Evolutionary conservation across 257 asterid species (phyloP).

Genomic region (Rauvolfia tetraphylla): DNA sequence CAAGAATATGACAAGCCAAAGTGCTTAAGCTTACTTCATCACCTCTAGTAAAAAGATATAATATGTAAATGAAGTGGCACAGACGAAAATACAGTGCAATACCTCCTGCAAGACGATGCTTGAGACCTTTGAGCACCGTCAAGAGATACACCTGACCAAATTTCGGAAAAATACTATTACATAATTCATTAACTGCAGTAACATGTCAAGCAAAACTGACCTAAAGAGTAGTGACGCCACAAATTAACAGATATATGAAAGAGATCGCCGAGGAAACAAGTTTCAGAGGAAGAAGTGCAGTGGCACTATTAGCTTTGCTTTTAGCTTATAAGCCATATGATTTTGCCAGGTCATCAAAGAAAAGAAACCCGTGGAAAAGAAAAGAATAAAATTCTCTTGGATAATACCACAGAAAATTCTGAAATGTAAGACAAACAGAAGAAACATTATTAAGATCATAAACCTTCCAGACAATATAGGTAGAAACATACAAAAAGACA

Average conservation of each 20-base stretch:
- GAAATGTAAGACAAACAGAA: neutral
- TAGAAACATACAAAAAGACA: neutral
- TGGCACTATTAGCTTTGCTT: neutral
- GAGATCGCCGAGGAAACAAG: neutral
- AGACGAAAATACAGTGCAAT: constrained; percentile 26
- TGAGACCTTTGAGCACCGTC: constrained; percentile 90
- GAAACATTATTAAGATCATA: neutral
- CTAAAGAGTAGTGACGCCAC: neutral
- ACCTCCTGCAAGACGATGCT: constrained; percentile 98
- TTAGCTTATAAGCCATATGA: neutral
- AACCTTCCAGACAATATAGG: neutral
- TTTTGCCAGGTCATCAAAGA: neutral
- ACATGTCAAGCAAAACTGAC: neutral
- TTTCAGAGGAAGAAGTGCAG: neutral
- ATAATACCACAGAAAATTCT: neutral
- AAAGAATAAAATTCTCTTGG: neutral
- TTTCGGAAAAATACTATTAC: constrained; percentile 19
- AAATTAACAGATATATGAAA: neutral
- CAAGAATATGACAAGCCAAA: neutral
- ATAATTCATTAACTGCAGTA: constrained; percentile 12
- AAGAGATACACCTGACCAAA: constrained; percentile 77
- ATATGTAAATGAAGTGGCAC: neutral
- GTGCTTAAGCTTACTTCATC: neutral
- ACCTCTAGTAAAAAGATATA: neutral
- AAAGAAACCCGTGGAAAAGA: neutral